Evolutionary conservation across 176 grass and related monocot genomes (phyloP).

Genomic region (Ampelocalamus luodianensis): DNA sequence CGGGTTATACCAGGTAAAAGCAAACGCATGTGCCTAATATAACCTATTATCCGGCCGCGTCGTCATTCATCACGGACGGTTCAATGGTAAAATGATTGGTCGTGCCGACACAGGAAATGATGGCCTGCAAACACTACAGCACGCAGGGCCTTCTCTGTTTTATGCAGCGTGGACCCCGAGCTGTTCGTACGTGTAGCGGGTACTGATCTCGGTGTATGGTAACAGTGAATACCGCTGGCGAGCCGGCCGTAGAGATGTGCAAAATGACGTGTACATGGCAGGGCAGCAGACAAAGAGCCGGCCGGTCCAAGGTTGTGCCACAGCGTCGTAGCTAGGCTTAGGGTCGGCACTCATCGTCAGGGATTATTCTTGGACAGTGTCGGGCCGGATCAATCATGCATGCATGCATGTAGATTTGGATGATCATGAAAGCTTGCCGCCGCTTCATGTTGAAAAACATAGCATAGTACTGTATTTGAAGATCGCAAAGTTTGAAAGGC

Average conservation of each 20-base stretch:
- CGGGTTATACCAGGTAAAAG: background rate
- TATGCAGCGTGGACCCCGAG: background rate
- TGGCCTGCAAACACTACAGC: background rate
- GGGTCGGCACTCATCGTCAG: background rate
- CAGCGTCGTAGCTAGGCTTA: background rate
- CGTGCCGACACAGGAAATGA: conserved; percentile 18
- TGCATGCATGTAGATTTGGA: background rate
- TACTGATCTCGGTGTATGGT: background rate
- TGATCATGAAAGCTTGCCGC: background rate
- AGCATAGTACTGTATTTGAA: background rate
- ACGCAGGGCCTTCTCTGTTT: background rate
- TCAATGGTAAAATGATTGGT: conserved; percentile 51
- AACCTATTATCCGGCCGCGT: background rate
- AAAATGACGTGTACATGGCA: conserved; percentile 15
- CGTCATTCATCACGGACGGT: background rate
- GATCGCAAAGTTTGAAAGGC: background rate
- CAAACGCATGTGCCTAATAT: background rate
- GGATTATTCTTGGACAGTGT: too few species aligned
- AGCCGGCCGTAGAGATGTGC: background rate
- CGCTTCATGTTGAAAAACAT: background rate
- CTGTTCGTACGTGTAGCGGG: background rate
- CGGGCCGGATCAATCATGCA: conserved; percentile 10
- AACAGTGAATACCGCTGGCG: conserved; percentile 22
- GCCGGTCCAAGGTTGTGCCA: background rate
- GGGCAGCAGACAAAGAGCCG: background rate